phyloP scores from a whole-genome alignment of 495 filamentous ascomycete genomes.

The Penicillium paradoxum region DNA sequence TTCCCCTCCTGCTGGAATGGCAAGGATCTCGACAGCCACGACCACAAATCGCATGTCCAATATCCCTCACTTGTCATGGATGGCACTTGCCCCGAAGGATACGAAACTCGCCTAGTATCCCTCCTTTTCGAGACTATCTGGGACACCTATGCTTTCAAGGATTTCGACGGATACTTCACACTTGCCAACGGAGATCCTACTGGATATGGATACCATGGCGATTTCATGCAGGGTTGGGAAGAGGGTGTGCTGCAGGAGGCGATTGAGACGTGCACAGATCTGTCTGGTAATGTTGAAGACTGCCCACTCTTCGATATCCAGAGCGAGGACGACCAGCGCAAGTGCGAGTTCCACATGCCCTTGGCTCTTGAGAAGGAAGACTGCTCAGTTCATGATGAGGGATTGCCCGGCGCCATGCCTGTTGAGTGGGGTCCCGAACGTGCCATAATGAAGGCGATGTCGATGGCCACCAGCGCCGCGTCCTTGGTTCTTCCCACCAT shows the following conservation, averaged over 20 bases:
- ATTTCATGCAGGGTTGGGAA: conserved; percentile 84
- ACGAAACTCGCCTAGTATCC: conserved; percentile 61
- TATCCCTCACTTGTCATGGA: conserved; percentile 71
- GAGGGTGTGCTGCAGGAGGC: conserved; percentile 38
- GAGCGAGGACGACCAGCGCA: conserved; percentile 28
- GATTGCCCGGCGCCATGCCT: conserved; percentile 50
- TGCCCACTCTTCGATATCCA: conserved; percentile 59
- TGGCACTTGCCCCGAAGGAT: conserved; percentile 72
- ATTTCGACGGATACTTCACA: conserved; percentile 66
- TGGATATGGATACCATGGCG: conserved; percentile 78
- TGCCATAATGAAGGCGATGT: conserved; percentile 29
- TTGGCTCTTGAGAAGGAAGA: conserved; percentile 35
- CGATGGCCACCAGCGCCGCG: background rate
- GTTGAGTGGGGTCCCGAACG: conserved; percentile 50
- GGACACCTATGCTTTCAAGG: conserved; percentile 65
- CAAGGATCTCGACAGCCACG: conserved; percentile 51
- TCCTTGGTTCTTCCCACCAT: conserved; percentile 7
- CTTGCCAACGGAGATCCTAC: conserved; percentile 77
- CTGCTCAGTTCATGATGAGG: conserved; percentile 26
- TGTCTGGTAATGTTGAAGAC: conserved; percentile 47
- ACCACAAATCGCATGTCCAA: conserved; percentile 70
- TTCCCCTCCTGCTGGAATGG: conserved; percentile 95
- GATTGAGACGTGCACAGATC: conserved; percentile 47
- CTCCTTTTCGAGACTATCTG: conserved; percentile 89
- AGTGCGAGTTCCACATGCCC: conserved; percentile 48